Evolutionary conservation across 192 early-diverging fungal species (phyloP).

Genomic region (Coemansia sp.): DNA sequence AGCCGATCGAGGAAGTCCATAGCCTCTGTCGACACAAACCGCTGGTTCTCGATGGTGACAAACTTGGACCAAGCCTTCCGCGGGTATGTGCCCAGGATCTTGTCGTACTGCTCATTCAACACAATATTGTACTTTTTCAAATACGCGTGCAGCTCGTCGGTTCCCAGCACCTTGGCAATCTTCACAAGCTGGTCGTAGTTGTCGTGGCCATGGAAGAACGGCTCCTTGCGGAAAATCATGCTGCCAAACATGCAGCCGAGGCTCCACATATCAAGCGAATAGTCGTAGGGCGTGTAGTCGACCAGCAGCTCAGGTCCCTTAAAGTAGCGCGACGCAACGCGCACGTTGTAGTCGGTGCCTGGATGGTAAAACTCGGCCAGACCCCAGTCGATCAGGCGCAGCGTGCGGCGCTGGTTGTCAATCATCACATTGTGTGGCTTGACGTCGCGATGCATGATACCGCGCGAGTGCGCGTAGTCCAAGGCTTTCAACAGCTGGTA

Average conservation of each 20-base stretch:
- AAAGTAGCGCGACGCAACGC: slow-evolving; percentile 98
- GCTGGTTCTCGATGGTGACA: slow-evolving; percentile 81
- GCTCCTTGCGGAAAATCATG: slow-evolving; percentile 99
- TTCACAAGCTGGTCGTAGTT: slow-evolving; percentile 99
- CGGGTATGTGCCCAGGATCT: slow-evolving; percentile 89
- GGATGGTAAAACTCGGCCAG: slow-evolving; percentile 99
- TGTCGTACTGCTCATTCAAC: slow-evolving; percentile 87
- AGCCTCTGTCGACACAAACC: slow-evolving; percentile 79
- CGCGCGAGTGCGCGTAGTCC: slow-evolving; percentile 96
- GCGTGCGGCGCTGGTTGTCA: slow-evolving; percentile 91
- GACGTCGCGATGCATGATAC: slow-evolving; percentile 99
- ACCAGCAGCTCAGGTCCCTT: slow-evolving; percentile 98
- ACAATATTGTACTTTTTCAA: slow-evolving; percentile 95
- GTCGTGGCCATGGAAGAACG: slow-evolving; percentile 99
- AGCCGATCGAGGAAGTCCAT: slow-evolving; percentile 90
- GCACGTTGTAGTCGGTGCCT: slow-evolving; percentile 95
- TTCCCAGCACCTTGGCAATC: slow-evolving; percentile 97
- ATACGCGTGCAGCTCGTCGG: slow-evolving; percentile 91
- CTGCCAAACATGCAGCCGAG: slow-evolving; percentile 99
- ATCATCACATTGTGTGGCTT: slow-evolving; percentile 99
- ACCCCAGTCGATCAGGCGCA: slow-evolving; percentile 98
- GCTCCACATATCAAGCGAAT: slow-evolving; percentile 99
- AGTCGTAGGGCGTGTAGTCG: slow-evolving; percentile 98
- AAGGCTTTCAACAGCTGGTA: slow-evolving; percentile 96
- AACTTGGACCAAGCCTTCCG: slow-evolving; percentile 88